These are phyloP conservation scores for Prunus davidiana DNA, from an alignment of 306 rosid species.

Conservation along the genomic window DNA sequence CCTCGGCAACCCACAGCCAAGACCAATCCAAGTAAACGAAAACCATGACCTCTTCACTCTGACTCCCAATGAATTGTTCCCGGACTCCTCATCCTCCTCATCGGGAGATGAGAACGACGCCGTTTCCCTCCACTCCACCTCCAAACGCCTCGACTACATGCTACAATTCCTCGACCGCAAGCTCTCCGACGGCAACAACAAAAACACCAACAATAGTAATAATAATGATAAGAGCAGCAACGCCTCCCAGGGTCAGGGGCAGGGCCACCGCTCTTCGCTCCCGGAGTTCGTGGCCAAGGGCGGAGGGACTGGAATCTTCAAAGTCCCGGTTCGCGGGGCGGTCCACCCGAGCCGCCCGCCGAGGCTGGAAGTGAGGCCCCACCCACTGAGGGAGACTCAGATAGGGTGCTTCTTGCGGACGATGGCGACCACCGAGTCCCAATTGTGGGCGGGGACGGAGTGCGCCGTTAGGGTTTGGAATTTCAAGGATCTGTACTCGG, in stretches of 20 bases:
- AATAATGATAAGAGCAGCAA: neutral
- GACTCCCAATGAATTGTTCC: neutral
- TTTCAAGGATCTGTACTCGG: slow-evolving; percentile 56
- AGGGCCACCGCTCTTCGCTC: slow-evolving; percentile 19
- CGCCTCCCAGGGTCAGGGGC: neutral
- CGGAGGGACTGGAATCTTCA: slow-evolving; percentile 64
- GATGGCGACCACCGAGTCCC: slow-evolving; percentile 52
- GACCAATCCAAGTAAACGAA: neutral
- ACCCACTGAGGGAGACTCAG: slow-evolving; percentile 85
- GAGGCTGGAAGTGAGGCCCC: slow-evolving; percentile 72
- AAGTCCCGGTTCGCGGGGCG: slow-evolving; percentile 55
- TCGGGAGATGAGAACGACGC: slow-evolving; percentile 49
- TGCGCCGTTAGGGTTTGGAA: slow-evolving; percentile 68
- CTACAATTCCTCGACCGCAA: slow-evolving; percentile 89
- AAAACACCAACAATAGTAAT: neutral
- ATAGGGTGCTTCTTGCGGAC: slow-evolving; percentile 68
- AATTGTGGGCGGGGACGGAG: slow-evolving; percentile 79
- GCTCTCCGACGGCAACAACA: slow-evolving; percentile 34
- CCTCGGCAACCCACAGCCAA: neutral
- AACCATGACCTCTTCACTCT: neutral
- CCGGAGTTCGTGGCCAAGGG: slow-evolving; percentile 79
- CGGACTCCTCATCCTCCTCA: slow-evolving; percentile 27
- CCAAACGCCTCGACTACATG: slow-evolving; percentile 77
- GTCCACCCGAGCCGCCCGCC: slow-evolving; percentile 83
- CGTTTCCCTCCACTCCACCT: slow-evolving; percentile 61